Conservation (phyloP, 768 basidiomycete species). For the Collybiopsis luxurians region DNA sequence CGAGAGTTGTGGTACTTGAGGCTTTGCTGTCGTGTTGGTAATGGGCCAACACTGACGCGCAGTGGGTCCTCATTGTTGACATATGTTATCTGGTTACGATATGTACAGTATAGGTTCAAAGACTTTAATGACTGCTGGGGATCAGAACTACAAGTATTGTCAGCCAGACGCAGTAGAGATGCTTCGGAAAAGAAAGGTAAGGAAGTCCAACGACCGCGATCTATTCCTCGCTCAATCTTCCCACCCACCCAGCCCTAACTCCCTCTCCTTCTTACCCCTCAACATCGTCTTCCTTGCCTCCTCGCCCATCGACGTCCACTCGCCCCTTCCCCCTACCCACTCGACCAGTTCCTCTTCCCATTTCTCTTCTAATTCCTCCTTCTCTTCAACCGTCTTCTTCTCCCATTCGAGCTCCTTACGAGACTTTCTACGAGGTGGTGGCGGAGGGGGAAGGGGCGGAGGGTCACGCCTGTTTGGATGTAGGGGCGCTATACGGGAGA, state of each 20-base stretch:
- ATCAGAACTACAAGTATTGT: too few species aligned
- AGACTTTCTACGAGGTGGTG: slow-evolving; percentile 71
- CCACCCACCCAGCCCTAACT: slow-evolving; percentile 48
- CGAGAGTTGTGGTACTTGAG: too few species aligned
- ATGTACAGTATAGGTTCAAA: too few species aligned
- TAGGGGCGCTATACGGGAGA: slow-evolving; percentile 72
- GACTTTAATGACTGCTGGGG: too few species aligned
- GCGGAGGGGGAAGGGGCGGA: slow-evolving; percentile 68
- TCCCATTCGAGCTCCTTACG: slow-evolving; percentile 75
- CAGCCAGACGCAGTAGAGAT: too few species aligned
- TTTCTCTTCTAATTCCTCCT: slow-evolving; percentile 72
- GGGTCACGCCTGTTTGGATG: slow-evolving; percentile 73
- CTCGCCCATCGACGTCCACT: slow-evolving; percentile 47
- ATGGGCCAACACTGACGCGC: too few species aligned
- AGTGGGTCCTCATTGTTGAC: too few species aligned
- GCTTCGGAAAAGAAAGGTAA: too few species aligned
- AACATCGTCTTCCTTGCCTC: slow-evolving; percentile 51
- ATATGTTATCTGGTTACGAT: too few species aligned
- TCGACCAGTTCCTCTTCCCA: slow-evolving; percentile 82
- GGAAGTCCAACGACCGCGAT: too few species aligned
- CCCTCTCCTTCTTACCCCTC: slow-evolving; percentile 59
- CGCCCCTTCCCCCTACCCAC: slow-evolving; percentile 64
- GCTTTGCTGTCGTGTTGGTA: too few species aligned
- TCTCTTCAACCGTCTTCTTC: slow-evolving; percentile 78
- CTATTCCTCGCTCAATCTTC: slow-evolving; percentile 36